Evolutionary conservation across 257 asterid genomes (phyloP).

Genomic region (Primulina tabacum): DNA sequence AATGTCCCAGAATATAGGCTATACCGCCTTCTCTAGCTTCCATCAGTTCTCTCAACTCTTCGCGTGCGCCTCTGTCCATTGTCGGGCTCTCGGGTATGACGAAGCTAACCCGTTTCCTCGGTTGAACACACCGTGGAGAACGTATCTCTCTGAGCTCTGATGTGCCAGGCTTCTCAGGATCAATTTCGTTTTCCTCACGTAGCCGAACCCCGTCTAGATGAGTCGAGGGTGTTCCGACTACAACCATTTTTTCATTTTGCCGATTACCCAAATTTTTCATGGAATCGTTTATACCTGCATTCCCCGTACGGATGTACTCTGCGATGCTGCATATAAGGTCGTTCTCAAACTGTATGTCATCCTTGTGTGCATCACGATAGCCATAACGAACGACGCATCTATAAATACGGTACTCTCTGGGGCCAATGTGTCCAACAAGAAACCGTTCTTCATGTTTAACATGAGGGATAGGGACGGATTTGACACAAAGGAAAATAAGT

Average conservation of each 20-base stretch:
- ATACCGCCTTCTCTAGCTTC: slow-evolving; percentile 90
- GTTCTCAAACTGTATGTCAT: slow-evolving; percentile 65
- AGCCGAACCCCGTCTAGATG: slow-evolving; percentile 44
- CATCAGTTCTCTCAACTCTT: slow-evolving; percentile 68
- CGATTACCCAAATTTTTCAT: slow-evolving; percentile 20
- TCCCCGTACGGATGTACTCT: slow-evolving; percentile 61
- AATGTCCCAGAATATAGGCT: slow-evolving; percentile 82
- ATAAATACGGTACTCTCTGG: slow-evolving; percentile 68
- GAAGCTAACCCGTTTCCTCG: slow-evolving; percentile 68
- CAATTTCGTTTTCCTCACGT: slow-evolving; percentile 29
- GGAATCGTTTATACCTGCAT: slow-evolving; percentile 13
- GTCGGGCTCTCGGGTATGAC: slow-evolving; percentile 65
- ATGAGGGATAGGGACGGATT: slow-evolving; percentile 80
- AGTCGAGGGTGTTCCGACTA: slow-evolving; percentile 76
- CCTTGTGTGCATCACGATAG: slow-evolving; percentile 80
- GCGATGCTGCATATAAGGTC: slow-evolving; percentile 85
- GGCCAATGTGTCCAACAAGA: slow-evolving; percentile 78
- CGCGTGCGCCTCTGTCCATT: slow-evolving; percentile 41
- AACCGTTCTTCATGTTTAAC: slow-evolving; percentile 78
- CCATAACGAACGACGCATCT: slow-evolving; percentile 86
- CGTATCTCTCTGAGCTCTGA: slow-evolving; percentile 47
- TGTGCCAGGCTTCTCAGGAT: slow-evolving; percentile 34
- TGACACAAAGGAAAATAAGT: slow-evolving; percentile 77
- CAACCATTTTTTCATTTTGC: slow-evolving; percentile 52
- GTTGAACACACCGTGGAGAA: slow-evolving; percentile 31